Evolutionary conservation across 1,284 basidiomycete genomes (phyloP).

Genomic region (Ustilago xerochloae): DNA sequence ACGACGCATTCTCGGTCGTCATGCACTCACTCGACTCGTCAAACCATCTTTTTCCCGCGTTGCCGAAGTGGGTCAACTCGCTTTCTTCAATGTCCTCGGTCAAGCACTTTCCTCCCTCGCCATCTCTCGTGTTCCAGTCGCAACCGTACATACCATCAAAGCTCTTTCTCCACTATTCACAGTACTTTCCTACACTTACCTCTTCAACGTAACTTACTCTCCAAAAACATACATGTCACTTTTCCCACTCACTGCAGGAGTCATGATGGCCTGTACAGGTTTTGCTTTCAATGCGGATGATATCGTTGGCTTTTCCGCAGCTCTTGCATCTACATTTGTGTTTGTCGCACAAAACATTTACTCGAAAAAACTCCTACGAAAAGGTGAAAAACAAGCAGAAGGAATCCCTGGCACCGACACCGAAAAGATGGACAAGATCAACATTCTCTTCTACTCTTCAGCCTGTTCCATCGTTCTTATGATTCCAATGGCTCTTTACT

Average conservation of each 20-base stretch:
- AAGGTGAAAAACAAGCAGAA: constrained; percentile 11
- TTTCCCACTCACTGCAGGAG: constrained; percentile 91
- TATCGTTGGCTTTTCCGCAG: constrained; percentile 46
- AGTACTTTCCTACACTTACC: constrained; percentile 88
- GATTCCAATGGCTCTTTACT: constrained; percentile 63
- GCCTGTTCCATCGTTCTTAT: constrained; percentile 82
- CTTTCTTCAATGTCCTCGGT: constrained; percentile 89
- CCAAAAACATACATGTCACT: constrained; percentile 90
- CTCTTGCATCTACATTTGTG: constrained; percentile 70
- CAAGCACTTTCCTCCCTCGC: constrained; percentile 97
- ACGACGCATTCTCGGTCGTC: constrained; percentile 34
- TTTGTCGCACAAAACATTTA: constrained; percentile 99
- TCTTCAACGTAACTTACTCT: constrained; percentile 94
- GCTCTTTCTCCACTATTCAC: constrained; percentile 97
- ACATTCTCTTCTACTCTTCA: constrained; percentile 94
- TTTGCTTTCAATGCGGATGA: constrained; percentile 80
- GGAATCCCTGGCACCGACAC: constrained; percentile 14
- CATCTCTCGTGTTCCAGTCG: constrained; percentile 93
- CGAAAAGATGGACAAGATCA: constrained; percentile 91
- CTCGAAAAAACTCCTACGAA: constrained; percentile 92
- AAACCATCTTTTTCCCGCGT: constrained; percentile 80
- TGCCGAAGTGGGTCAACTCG: constrained; percentile 86
- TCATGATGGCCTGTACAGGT: constrained; percentile 96
- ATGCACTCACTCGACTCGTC: constrained; percentile 60
- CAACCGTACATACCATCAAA: constrained; percentile 89